A percentile compares a stretch with the other conserved stretches of the same genome.
phyloP scores from a whole-genome alignment of 768 basidiomycete genomes.

The Exidia glandulosa region DNA sequence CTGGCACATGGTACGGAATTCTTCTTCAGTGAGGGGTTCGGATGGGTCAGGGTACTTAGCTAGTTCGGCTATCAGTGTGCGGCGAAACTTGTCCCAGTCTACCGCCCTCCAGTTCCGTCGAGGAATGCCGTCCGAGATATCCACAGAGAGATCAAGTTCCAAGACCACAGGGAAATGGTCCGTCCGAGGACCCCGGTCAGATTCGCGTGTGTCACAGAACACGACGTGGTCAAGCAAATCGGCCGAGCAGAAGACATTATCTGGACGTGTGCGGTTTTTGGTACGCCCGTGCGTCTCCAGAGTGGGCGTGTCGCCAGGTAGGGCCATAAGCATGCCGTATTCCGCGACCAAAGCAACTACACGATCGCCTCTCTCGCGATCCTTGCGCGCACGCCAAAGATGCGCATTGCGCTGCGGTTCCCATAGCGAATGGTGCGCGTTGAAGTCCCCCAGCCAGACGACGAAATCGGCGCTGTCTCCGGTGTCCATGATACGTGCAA shows the following conservation, averaged over 20 bases:
- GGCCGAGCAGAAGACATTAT: conserved; percentile 31
- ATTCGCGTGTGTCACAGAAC: conserved; percentile 16
- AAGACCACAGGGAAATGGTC: conserved; percentile 33
- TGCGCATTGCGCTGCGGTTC: conserved; percentile 19
- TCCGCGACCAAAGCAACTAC: conserved; percentile 22
- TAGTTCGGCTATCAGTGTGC: conserved; percentile 7
- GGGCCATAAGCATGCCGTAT: conserved; percentile 22
- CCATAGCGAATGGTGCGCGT: conserved; percentile 31
- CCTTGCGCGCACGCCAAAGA: conserved; percentile 7
- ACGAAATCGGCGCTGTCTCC: conserved; percentile 6
- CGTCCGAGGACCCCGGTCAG: conserved; percentile 12
- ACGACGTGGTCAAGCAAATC: conserved; percentile 11
- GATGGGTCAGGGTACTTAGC: not conserved
- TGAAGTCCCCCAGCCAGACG: conserved; percentile 31
- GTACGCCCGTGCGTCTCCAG: conserved; percentile 17
- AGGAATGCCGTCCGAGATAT: not conserved
- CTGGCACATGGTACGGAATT: conserved; percentile 4
- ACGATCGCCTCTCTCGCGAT: conserved; percentile 12
- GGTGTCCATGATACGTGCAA: not conserved
- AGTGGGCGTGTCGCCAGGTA: conserved; percentile 25
- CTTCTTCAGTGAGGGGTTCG: not conserved
- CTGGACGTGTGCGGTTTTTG: conserved; percentile 25
- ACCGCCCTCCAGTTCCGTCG: conserved; percentile 18
- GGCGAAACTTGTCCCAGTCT: conserved; percentile 22
- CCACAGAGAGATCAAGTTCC: conserved; percentile 9